Evolutionary conservation across 768 basidiomycete genomes (phyloP), one percentile per base, ranked within the genome.

Genomic region (Lactarius indigo): DNA sequence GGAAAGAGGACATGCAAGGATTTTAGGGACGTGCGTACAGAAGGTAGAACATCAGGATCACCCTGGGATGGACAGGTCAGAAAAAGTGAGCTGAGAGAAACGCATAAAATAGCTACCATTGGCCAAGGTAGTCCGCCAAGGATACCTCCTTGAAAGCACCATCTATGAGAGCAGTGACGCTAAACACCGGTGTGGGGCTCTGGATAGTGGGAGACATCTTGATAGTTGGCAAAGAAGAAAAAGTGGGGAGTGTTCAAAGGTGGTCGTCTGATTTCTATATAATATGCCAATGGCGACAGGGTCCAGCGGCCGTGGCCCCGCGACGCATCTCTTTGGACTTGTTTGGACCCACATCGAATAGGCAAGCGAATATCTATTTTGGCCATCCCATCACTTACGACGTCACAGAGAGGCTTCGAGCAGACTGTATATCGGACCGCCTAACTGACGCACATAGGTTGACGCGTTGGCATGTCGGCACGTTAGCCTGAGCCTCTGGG

Each of bases 11-110:
- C 9, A 8, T 5, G 20, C 2, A 23, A 52, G 59, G n/a, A 61
- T 20, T 18, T 42, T 42, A n/a, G 18, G 68, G 58, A 70, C 50
- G 44, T n/a, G 77, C 89, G 69, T 79, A 93, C 91, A 96, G 85
- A 7, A 95, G 95, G 79, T 97, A 97, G 81, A 96, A 96, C 77
- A 96, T 84, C 20, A 97, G 85, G 41, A 95, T 83, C n/a, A 96
- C 88, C 94, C 94, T 95, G 65, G 20, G 62, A 39, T 31, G 37
- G 15, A 33, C 63, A 42, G 37, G 39, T 58, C 61, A 57, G 60
- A 50, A 61, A 44, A 54, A 35, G 35, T 64, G 61, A 30, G 37
- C 57, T 18, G 66, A 52, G 64, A 61, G 59, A 35, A 63, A 42
- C 59, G 28, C 18, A 56, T 44, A 59, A 59, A 57, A 73, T 82